phyloP scores from a whole-genome alignment of 2,329 filamentous ascomycete species.

The Monosporascus sp. region DNA sequence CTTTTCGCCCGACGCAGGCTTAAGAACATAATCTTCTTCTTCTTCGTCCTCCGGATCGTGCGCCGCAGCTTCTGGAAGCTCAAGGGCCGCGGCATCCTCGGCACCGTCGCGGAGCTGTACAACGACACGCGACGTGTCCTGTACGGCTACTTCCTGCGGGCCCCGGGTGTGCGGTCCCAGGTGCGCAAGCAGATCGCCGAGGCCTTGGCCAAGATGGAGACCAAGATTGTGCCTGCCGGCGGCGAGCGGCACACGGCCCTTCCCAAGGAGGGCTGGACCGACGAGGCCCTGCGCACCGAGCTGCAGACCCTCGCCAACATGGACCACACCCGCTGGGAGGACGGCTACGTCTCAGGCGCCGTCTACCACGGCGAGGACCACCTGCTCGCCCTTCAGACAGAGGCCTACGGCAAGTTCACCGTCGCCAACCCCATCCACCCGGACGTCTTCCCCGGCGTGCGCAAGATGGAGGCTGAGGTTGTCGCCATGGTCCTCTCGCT shows the following conservation, averaged over 20 bases:
- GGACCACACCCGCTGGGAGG: slow-evolving; percentile 96
- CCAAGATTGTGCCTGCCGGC: slow-evolving; percentile 73
- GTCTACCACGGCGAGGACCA: slow-evolving; percentile 92
- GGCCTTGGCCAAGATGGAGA: slow-evolving; percentile 73
- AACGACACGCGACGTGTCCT: slow-evolving; percentile 63
- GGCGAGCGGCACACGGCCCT: slow-evolving; percentile 70
- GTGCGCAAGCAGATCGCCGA: slow-evolving; percentile 81
- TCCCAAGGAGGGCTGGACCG: slow-evolving; percentile 77
- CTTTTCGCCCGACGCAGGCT: slow-evolving; percentile 45
- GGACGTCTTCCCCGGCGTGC: slow-evolving; percentile 93
- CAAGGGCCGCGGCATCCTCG: slow-evolving; percentile 81
- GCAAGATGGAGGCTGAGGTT: slow-evolving; percentile 98
- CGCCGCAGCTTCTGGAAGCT: slow-evolving; percentile 79
- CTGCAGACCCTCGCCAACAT: slow-evolving; percentile 73
- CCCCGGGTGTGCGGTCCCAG: slow-evolving; percentile 80
- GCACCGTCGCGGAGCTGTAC: slow-evolving; percentile 73
- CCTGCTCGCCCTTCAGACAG: slow-evolving; percentile 77
- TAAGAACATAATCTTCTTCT: slow-evolving; percentile 81
- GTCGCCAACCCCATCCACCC: slow-evolving; percentile 96
- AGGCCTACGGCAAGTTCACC: slow-evolving; percentile 90
- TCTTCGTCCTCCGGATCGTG: slow-evolving; percentile 80
- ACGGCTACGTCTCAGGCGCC: slow-evolving; percentile 87
- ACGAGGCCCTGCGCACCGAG: slow-evolving; percentile 75
- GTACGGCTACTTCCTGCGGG: slow-evolving; percentile 80
- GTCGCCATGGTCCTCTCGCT: slow-evolving; percentile 90